Evolutionary conservation across 257 asterid species (phyloP).

Genomic region (Forsythia suspensa): DNA sequence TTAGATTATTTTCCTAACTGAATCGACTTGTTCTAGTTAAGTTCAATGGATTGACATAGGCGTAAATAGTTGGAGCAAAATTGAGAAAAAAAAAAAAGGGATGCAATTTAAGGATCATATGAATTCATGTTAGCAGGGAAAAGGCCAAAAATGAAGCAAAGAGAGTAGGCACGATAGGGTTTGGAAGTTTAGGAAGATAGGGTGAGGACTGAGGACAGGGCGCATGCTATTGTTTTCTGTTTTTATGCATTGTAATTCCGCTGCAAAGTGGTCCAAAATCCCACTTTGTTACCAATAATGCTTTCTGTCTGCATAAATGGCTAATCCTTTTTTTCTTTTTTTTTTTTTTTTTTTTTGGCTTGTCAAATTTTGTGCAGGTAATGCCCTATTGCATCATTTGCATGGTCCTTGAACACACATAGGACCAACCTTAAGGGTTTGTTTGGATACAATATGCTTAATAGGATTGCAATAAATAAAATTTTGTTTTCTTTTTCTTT

Average conservation of each 20-base stretch:
- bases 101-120: background rate
- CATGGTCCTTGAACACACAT: background rate
- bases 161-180: slow-evolving; percentile 37
- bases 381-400: background rate
- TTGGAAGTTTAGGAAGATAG: slow-evolving; percentile 36
- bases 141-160: background rate
- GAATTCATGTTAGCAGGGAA: background rate
- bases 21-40: background rate
- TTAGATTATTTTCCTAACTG: background rate
- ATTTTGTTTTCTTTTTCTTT: background rate
- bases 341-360: background rate
- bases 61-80: too few species aligned
- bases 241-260: slow-evolving; percentile 23
- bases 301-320: background rate
- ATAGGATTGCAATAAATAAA: background rate
- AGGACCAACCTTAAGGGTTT: background rate
- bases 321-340: background rate
- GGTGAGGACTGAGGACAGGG: slow-evolving; percentile 36
- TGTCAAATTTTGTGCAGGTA: background rate
- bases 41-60: background rate
- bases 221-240: slow-evolving; percentile 37
- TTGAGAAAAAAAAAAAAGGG: too few species aligned
- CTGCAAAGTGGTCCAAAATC: slow-evolving; percentile 10
- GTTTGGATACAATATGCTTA: background rate
- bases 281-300: slow-evolving; percentile 1